Evolutionary conservation across 257 asterid genomes (phyloP), one percentile per base, ranked within the genome.

Genomic region (Mitragyna speciosa): DNA sequence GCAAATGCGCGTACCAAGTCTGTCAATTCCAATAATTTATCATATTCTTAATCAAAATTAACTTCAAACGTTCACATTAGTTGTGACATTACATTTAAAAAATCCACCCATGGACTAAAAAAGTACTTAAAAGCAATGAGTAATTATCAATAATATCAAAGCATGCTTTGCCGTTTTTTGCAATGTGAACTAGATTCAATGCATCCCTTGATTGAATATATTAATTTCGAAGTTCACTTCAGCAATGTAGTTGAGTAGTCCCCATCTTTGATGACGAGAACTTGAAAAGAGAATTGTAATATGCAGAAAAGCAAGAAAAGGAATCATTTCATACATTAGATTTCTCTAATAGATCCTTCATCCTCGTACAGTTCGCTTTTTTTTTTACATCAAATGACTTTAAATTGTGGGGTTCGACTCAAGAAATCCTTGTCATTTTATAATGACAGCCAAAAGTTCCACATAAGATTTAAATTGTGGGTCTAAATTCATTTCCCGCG

Each of bases 181-280:
- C 12, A n/a, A n/a, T 17, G 43, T 61, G 79, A 59, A 7, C 63
- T 64, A 10, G 63, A 70, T 76, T 64, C 80, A 64, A 76, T 76
- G 80, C 64, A 76, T 30, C 64, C 51, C 0, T 51, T 6, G 12
- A 24, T 33, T 19, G 20, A 64, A 59, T 26, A 33, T 75, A 12
- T n/a, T n/a, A 14, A 41, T 45, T n/a, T 43, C 59, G 39, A 75
- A 59, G 14, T 56, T 59, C 58, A 59, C 24, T 75, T 24, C 19
- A 12, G n/a, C 41, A 75, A 59, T 10, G 9, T 17, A 0, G 79
- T 59, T 63, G 41, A 12, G 39, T 17, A 20, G 39, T 56, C 69
- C 47, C 20, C 3, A 33, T 54, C 49, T 33, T 54, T 3, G 10
- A 4, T 36, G 54, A 56, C 69, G 12, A 39, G 22, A 12, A 33